phyloP scores from a whole-genome alignment of 805 yeast genomes.

The Lipomyces kockii region DNA sequence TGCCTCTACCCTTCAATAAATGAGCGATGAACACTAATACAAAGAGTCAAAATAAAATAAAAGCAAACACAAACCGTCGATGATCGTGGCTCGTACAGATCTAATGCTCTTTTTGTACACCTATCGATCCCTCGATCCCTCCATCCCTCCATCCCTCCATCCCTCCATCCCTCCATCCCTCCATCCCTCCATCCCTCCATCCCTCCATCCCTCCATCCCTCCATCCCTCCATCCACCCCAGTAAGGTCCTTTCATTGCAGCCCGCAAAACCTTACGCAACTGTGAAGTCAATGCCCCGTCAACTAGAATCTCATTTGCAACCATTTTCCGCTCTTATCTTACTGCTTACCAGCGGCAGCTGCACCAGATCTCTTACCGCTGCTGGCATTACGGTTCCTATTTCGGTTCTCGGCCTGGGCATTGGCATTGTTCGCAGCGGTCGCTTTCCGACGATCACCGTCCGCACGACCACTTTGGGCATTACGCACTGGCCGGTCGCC shows the following conservation, averaged over 20 bases:
- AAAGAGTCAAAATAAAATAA: neutral
- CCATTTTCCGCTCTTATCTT: neutral
- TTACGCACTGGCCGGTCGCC: conserved; percentile 1
- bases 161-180: neutral
- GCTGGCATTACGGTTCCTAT: neutral
- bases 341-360: conserved; percentile 3
- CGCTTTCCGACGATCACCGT: neutral
- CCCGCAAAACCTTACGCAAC: no score
- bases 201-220: neutral
- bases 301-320: neutral
- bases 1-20: neutral
- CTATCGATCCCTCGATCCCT: no score
- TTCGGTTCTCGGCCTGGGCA: conserved; percentile 4
- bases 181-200: no score
- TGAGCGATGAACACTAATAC: neutral
- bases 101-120: neutral
- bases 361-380: conserved; percentile 2
- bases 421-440: neutral
- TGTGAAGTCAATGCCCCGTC: neutral
- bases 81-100: neutral
- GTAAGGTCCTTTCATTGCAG: no score
- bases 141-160: neutral
- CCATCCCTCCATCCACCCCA: neutral
- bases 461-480: conserved; percentile 5
- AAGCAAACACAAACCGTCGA: neutral